Evolutionary conservation across 768 basidiomycete species (phyloP).

Genomic region (Kwoniella newhampshirensis): DNA sequence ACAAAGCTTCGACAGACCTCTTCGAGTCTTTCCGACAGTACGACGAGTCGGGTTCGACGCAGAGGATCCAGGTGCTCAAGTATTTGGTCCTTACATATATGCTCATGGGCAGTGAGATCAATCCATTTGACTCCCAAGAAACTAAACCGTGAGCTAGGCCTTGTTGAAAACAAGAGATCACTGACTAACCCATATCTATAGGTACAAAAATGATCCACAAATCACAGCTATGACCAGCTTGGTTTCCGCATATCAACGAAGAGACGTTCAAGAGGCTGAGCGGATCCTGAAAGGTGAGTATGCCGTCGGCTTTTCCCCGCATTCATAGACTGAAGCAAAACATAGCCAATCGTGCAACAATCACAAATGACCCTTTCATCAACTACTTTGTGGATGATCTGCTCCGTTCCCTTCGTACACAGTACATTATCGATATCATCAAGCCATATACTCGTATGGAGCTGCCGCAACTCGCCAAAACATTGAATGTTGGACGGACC

Average conservation of each 20-base stretch:
- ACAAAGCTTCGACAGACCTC: constrained; percentile 93
- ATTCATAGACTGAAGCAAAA: background rate
- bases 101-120: constrained; percentile 96
- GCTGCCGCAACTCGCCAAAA: constrained; percentile 87
- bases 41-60: constrained; percentile 94
- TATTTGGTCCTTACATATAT: constrained; percentile 97
- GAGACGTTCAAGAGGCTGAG: constrained; percentile 96
- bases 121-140: constrained; percentile 98
- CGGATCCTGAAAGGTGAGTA: constrained; percentile 80
- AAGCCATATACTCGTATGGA: constrained; percentile 96
- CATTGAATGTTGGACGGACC: constrained; percentile 86
- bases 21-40: constrained; percentile 99
- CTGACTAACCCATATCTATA: constrained; percentile 44
- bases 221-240: constrained; percentile 98
- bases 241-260: constrained; percentile 91
- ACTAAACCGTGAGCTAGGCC: constrained; percentile 78
- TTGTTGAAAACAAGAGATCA: background rate
- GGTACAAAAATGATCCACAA: constrained; percentile 92
- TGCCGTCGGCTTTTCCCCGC: background rate
- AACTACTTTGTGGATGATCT: constrained; percentile 94
- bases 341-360: constrained; percentile 85
- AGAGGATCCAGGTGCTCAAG: constrained; percentile 95
- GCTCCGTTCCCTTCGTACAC: constrained; percentile 85
- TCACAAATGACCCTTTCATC: constrained; percentile 95
- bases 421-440: constrained; percentile 96